phyloP scores from a whole-genome alignment of 768 basidiomycete genomes.

The Neoboletus magnificus region DNA sequence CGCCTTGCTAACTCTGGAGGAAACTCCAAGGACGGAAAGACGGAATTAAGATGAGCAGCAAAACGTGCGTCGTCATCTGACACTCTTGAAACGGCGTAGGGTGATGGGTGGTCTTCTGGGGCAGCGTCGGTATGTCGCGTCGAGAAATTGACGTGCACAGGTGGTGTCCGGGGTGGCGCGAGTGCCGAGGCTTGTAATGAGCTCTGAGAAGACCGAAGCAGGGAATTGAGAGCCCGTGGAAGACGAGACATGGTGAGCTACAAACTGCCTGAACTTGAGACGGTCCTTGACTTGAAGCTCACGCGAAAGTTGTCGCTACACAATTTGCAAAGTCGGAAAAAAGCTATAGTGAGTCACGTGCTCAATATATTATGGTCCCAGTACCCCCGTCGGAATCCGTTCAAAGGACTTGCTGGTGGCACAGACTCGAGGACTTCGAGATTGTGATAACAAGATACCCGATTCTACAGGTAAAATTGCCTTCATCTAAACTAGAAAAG shows the following conservation, averaged over 20 bases:
- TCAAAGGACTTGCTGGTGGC: background rate
- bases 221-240: slow-evolving; percentile 12
- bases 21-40: slow-evolving; percentile 68
- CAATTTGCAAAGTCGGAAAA: slow-evolving; percentile 2
- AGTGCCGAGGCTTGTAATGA: slow-evolving; percentile 11
- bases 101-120: slow-evolving; percentile 1
- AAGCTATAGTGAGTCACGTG: slow-evolving; percentile 22
- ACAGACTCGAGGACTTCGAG: background rate
- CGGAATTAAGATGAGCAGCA: slow-evolving; percentile 54
- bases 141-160: slow-evolving; percentile 6
- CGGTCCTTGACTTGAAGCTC: slow-evolving; percentile 3
- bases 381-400: background rate
- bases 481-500: background rate
- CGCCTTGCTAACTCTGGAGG: slow-evolving; percentile 67
- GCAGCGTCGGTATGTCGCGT: slow-evolving; percentile 7
- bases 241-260: slow-evolving; percentile 20
- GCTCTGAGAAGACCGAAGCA: slow-evolving; percentile 9
- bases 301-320: slow-evolving; percentile 2
- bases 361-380: background rate
- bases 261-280: background rate
- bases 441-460: background rate
- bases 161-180: slow-evolving; percentile 15
- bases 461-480: background rate
- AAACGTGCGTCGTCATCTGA: slow-evolving; percentile 29
- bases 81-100: background rate